Percentiles rank a stretch among this genome's conserved stretches.
Evolutionary conservation across 805 yeast species (phyloP).

Genomic region (Saccharomycopsis microspora): DNA sequence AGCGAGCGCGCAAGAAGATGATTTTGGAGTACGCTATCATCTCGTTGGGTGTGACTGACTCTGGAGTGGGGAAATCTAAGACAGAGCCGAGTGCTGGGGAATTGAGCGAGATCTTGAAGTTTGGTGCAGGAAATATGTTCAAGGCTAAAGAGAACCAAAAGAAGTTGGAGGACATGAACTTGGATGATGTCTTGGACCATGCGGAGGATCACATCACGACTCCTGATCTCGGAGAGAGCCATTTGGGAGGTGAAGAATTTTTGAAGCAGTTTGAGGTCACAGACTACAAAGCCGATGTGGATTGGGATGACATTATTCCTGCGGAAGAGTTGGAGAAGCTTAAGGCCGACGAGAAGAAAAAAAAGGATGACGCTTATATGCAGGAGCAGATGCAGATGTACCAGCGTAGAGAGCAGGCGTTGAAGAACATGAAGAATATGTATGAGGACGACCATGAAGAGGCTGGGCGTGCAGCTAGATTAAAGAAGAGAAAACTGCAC

Average conservation of each 20-base stretch:
- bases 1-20: conserved; percentile 96
- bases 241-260: conserved; percentile 96
- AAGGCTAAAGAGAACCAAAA: conserved; percentile 90
- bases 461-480: conserved; percentile 28
- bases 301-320: conserved; percentile 99
- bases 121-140: conserved; percentile 98
- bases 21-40: conserved; percentile 95
- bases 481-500: conserved; percentile 29
- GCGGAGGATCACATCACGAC: conserved; percentile 97
- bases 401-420: conserved; percentile 68
- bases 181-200: conserved; percentile 91
- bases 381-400: conserved; percentile 86
- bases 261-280: conserved; percentile 96
- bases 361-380: conserved; percentile 75
- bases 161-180: conserved; percentile 86
- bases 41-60: conserved; percentile 87
- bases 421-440: conserved; percentile 39
- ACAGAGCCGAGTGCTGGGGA: conserved; percentile 79
- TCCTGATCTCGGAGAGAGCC: conserved; percentile 95
- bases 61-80: conserved; percentile 31
- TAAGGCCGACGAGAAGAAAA: conserved; percentile 83
- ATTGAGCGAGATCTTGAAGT: conserved; percentile 83
- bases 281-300: conserved; percentile 95
- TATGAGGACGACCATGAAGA: conserved; percentile 31
- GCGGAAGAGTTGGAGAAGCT: conserved; percentile 81